These are phyloP conservation scores for Aspergillus candidus DNA, from an alignment of 2,329 filamentous ascomycete genomes.

Conservation along the genomic window DNA sequence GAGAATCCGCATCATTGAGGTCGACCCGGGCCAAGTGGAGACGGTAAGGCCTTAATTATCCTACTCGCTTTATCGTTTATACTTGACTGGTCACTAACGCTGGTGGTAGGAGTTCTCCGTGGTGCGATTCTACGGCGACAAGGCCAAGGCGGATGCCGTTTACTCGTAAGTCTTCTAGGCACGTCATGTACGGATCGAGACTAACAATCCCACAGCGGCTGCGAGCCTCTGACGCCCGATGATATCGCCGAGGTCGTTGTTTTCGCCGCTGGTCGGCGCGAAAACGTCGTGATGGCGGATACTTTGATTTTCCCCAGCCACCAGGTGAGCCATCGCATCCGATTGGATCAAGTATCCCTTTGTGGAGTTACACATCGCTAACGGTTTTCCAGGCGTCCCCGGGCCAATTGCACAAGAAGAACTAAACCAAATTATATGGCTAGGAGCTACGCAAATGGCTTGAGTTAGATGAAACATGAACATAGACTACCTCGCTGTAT, in stretches of 20 bases:
- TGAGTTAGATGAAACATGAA: no score
- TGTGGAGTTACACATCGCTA: neutral
- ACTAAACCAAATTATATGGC: conserved; percentile 3
- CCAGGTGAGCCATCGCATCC: conserved; percentile 55
- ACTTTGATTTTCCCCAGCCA: conserved; percentile 82
- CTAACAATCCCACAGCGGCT: conserved; percentile 48
- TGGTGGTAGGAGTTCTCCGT: conserved; percentile 70
- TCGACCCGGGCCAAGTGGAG: conserved; percentile 90
- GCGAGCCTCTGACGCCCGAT: conserved; percentile 77
- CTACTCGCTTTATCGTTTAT: neutral
- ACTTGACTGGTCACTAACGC: neutral
- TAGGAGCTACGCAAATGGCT: neutral
- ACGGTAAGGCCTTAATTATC: conserved; percentile 50
- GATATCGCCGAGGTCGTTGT: conserved; percentile 90
- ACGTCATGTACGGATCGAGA: neutral
- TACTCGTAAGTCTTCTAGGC: conserved; percentile 58
- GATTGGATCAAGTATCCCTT: neutral
- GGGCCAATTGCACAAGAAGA: conserved; percentile 21
- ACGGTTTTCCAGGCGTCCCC: conserved; percentile 14
- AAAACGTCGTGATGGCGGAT: conserved; percentile 89
- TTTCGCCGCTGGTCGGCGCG: conserved; percentile 72
- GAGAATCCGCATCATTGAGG: conserved; percentile 74
- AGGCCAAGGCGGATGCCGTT: conserved; percentile 80
- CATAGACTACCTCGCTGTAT: neutral
- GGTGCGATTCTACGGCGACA: conserved; percentile 82